phyloP scores from a whole-genome alignment of 768 basidiomycete species.

The Tremella mesenterica region DNA sequence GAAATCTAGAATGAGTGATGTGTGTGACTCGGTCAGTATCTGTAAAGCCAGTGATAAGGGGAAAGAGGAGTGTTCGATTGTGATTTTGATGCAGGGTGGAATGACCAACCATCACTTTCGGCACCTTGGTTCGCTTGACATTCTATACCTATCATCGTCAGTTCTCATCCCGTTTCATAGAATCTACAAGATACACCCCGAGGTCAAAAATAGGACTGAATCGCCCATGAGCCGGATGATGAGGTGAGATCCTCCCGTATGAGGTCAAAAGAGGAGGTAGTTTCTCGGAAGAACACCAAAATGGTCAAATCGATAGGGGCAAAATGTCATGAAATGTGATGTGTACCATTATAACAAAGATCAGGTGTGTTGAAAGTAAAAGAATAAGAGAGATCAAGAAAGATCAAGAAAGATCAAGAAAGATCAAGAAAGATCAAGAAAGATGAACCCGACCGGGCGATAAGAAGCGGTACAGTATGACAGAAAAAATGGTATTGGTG shows the following conservation, averaged over 20 bases:
- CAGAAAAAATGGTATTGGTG: background rate
- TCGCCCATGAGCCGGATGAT: background rate
- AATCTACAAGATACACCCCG: background rate
- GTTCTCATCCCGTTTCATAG: background rate
- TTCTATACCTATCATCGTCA: slow-evolving; percentile 68
- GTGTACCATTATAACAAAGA: too few relatives aligned
- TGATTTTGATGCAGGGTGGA: too few relatives aligned
- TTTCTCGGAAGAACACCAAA: too few relatives aligned
- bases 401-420: too few relatives aligned
- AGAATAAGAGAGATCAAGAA: background rate
- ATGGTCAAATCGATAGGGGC: background rate
- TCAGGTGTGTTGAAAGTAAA: too few relatives aligned
- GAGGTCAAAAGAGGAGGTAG: too few relatives aligned
- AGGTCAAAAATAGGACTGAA: background rate
- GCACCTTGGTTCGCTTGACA: slow-evolving; percentile 99
- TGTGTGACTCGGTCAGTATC: too few relatives aligned
- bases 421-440: too few relatives aligned
- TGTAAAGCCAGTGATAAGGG: too few relatives aligned
- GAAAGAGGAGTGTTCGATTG: too few relatives aligned
- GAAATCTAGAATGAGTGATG: background rate
- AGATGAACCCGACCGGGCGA: too few relatives aligned
- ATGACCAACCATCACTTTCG: slow-evolving; percentile 62
- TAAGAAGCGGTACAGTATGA: too few relatives aligned
- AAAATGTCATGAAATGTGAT: background rate
- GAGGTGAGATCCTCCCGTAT: background rate